phyloP scores from a whole-genome alignment of 2,329 filamentous ascomycete genomes.

The Celoporthe dispersa region DNA sequence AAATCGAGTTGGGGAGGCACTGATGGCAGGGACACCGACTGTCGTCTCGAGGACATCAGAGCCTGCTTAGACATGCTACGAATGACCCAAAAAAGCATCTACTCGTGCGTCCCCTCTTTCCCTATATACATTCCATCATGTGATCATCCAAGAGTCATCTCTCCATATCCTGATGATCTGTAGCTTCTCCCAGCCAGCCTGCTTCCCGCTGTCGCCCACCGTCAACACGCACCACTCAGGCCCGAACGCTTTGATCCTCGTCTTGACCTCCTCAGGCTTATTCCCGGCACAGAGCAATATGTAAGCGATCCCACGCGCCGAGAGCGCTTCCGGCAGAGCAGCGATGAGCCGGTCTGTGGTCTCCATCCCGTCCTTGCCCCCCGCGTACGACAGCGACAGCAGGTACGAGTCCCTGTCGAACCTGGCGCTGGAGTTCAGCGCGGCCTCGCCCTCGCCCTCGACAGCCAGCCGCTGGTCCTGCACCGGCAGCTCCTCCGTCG shows the following conservation, averaged over 20 bases:
- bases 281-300: constrained; percentile 91
- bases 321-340: constrained; percentile 67
- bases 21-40: constrained; percentile 3
- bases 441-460: constrained; percentile 35
- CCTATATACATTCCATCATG: background rate
- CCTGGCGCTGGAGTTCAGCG: constrained; percentile 38
- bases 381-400: constrained; percentile 85
- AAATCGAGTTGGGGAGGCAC: constrained; percentile 13
- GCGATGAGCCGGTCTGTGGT: constrained; percentile 80
- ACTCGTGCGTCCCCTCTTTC: constrained; percentile 14
- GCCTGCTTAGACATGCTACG: constrained; percentile 11
- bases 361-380: constrained; percentile 91
- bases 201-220: constrained; percentile 81
- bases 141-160: constrained; percentile 35
- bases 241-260: constrained; percentile 59
- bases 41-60: constrained; percentile 4
- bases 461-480: constrained; percentile 42
- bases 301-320: constrained; percentile 78
- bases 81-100: constrained; percentile 21
- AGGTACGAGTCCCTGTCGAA: constrained; percentile 86
- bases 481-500: constrained; percentile 74
- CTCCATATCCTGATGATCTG: constrained; percentile 87
- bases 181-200: constrained; percentile 93
- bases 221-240: constrained; percentile 72
- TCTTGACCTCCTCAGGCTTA: constrained; percentile 74